Conservation (phyloP, 768 basidiomycete genomes). For the Dacryopinax spathularia region DNA sequence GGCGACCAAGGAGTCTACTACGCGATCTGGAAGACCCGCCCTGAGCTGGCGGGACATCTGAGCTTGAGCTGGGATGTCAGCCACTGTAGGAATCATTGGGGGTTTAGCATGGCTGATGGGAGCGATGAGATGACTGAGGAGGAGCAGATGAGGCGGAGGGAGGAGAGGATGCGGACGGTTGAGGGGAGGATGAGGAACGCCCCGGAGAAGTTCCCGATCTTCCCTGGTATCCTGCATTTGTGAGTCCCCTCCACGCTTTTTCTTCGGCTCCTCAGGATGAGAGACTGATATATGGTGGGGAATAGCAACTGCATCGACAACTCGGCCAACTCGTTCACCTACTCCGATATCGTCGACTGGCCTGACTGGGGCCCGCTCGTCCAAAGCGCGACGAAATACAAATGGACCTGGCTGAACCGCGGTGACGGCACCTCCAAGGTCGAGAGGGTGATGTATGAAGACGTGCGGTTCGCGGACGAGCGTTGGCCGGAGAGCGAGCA, state of each 20-base stretch:
- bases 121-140: conserved; percentile 55
- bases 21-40: conserved; percentile 11
- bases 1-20: conserved; percentile 16
- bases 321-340: background rate
- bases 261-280: no score
- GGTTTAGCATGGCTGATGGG: conserved; percentile 18
- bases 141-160: conserved; percentile 68
- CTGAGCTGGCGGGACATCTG: conserved; percentile 9
- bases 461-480: conserved; percentile 1
- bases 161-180: conserved; percentile 42
- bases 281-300: no score
- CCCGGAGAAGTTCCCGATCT: conserved; percentile 40
- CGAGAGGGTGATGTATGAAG: background rate
- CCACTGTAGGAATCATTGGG: conserved; percentile 7
- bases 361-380: background rate
- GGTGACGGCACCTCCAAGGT: background rate
- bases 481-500: background rate
- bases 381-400: background rate
- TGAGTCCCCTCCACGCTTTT: background rate
- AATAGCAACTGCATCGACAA: conserved; percentile 2
- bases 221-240: conserved; percentile 1
- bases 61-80: conserved; percentile 12
- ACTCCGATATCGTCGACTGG: background rate
- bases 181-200: conserved; percentile 44
- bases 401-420: conserved; percentile 2